Percentiles rank a stretch among this genome's conserved stretches.
Evolutionary conservation across 805 yeast genomes (phyloP).

Genomic region (Kuraishia hungarica): DNA sequence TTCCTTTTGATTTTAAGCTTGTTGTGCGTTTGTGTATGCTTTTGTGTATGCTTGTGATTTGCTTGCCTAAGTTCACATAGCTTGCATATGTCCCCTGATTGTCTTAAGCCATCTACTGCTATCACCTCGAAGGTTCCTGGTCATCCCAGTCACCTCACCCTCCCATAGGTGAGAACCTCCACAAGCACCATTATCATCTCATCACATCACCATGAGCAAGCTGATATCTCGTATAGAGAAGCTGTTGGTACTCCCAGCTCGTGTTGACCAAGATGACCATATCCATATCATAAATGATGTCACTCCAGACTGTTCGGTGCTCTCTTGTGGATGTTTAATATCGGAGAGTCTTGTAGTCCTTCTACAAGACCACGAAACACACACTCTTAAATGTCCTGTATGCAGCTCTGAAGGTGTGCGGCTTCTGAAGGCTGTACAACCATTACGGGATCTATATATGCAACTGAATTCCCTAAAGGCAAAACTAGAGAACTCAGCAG

Average conservation of each 20-base stretch:
- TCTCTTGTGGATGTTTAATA: conserved; percentile 32
- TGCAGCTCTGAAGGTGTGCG: conserved; percentile 18
- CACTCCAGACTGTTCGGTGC: conserved; percentile 20
- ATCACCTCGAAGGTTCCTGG: too few species aligned
- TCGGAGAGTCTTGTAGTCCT: conserved; percentile 21
- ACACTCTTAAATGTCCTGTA: conserved; percentile 25
- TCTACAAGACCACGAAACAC: conserved; percentile 10
- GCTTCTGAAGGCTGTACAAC: conserved; percentile 23
- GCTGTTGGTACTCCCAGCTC: conserved; percentile 5
- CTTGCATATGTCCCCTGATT: too few species aligned
- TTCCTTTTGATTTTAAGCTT: too few species aligned
- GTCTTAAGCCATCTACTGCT: too few species aligned
- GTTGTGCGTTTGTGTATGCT: too few species aligned
- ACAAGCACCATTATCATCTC: not conserved
- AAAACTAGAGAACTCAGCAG: not conserved
- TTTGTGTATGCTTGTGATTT: too few species aligned
- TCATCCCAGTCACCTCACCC: too few species aligned
- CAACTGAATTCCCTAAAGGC: not conserved
- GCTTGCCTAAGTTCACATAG: too few species aligned
- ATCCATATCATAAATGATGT: conserved; percentile 9
- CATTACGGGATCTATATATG: conserved; percentile 19
- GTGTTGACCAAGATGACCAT: not conserved
- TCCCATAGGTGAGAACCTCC: too few species aligned
- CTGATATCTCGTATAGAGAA: conserved; percentile 8
- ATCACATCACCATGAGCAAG: conserved; percentile 1